Conservation (phyloP, 129 eudicot species). For the Daucus carota region DH1_v3.0 NC_030388.2:2363001-2363500, state of each 20-base stretch:
- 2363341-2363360: slow-evolving; percentile 62
- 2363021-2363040: slow-evolving; percentile 50
- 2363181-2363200: slow-evolving; percentile 82
- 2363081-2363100: slow-evolving; percentile 85
- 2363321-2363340: slow-evolving; percentile 70
- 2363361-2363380: slow-evolving; percentile 59
- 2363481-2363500: slow-evolving; percentile 70
- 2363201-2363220: slow-evolving; percentile 65
- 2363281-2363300: slow-evolving; percentile 77
- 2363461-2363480: slow-evolving; percentile 60
- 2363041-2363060: slow-evolving; percentile 55
- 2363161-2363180: slow-evolving; percentile 92
- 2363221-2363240: slow-evolving; percentile 61
- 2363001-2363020: slow-evolving; percentile 32
- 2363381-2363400: slow-evolving; percentile 70
- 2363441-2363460: slow-evolving; percentile 74
- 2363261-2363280: slow-evolving; percentile 74
- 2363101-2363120: slow-evolving; percentile 61
- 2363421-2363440: slow-evolving; percentile 70
- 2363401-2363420: slow-evolving; percentile 70
- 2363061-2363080: slow-evolving; percentile 66
- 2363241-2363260: slow-evolving; percentile 64
- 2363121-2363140: slow-evolving; percentile 93
- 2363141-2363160: slow-evolving; percentile 96
- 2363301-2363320: slow-evolving; percentile 80